These are phyloP conservation scores for Globisporangium viniferum DNA, from an alignment of 352 stramenopile genomes.

Conservation along the genomic window DNA sequence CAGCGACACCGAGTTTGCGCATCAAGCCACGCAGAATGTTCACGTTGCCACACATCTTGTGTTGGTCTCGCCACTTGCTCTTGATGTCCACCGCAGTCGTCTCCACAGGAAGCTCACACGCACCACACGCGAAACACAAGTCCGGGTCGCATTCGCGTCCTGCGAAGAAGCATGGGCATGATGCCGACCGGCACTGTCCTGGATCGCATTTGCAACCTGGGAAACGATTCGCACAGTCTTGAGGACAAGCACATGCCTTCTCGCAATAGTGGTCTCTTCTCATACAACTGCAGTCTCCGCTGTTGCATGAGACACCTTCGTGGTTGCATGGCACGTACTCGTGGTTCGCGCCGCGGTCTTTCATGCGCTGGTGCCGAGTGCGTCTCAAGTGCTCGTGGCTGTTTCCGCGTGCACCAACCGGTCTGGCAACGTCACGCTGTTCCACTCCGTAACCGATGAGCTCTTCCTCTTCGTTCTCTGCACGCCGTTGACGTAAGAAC, in stretches of 20 bases:
- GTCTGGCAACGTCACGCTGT: slow-evolving; percentile 22
- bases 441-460: slow-evolving; percentile 3
- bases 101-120: slow-evolving; percentile 58
- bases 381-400: slow-evolving; percentile 62
- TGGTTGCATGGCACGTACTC: slow-evolving; percentile 73
- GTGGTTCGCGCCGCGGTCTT: slow-evolving; percentile 73
- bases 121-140: slow-evolving; percentile 59
- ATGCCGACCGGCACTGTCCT: slow-evolving; percentile 49
- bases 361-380: slow-evolving; percentile 77
- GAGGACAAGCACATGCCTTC: slow-evolving; percentile 54
- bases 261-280: slow-evolving; percentile 81
- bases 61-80: slow-evolving; percentile 23
- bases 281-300: slow-evolving; percentile 72
- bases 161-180: slow-evolving; percentile 72
- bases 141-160: slow-evolving; percentile 73
- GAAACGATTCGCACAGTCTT: slow-evolving; percentile 77
- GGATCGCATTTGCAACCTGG: slow-evolving; percentile 60
- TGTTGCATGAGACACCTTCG: slow-evolving; percentile 48
- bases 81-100: slow-evolving; percentile 29
- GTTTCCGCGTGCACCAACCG: slow-evolving; percentile 47
- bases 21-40: slow-evolving; percentile 64
- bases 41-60: slow-evolving; percentile 65
- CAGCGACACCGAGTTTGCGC: slow-evolving; percentile 46
- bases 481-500: slow-evolving; percentile 10
- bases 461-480: not conserved